phyloP scores from a whole-genome alignment of 768 basidiomycete genomes.

The Paxillus rubicundulus region DNA sequence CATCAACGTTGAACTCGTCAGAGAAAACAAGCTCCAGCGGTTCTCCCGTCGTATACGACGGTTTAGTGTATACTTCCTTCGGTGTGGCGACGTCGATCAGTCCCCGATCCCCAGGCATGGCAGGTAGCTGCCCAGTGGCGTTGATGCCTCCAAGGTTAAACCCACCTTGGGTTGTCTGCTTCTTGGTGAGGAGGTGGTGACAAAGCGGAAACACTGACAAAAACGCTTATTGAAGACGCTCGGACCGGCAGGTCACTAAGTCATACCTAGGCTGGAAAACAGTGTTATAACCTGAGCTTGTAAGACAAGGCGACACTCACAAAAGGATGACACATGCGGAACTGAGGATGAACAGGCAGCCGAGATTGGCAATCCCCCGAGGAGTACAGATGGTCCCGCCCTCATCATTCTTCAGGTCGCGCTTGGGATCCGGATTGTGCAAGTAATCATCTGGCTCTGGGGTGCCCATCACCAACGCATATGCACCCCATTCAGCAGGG shows the following conservation, averaged over 20 bases:
- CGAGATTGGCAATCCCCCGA: slow-evolving; percentile 64
- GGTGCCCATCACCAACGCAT: slow-evolving; percentile 39
- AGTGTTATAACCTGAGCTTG: background rate
- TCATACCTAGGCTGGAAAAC: slow-evolving; percentile 7
- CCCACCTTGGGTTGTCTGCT: slow-evolving; percentile 44
- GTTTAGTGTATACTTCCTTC: slow-evolving; percentile 38
- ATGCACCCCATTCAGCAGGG: slow-evolving; percentile 50
- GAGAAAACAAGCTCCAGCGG: slow-evolving; percentile 62
- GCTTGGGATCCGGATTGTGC: slow-evolving; percentile 59
- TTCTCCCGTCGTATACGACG: slow-evolving; percentile 36
- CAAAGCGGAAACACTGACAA: slow-evolving; percentile 48
- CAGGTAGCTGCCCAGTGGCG: slow-evolving; percentile 61
- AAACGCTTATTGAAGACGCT: background rate
- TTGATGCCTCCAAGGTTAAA: slow-evolving; percentile 80
- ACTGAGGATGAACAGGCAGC: slow-evolving; percentile 61
- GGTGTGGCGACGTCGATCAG: slow-evolving; percentile 60
- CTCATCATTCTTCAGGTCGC: slow-evolving; percentile 51
- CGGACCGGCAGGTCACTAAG: background rate
- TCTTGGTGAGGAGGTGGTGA: slow-evolving; percentile 42
- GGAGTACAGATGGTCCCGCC: slow-evolving; percentile 59
- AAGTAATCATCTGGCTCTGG: slow-evolving; percentile 64
- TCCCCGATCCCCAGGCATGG: slow-evolving; percentile 41
- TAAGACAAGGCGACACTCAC: slow-evolving; percentile 36
- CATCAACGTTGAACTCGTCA: slow-evolving; percentile 79
- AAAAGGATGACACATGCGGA: slow-evolving; percentile 50